Percentiles rank a stretch among this genome's conserved stretches.
Conservation (phyloP, 345 rosid species). For the Hibiscus tridactylites region DNA sequence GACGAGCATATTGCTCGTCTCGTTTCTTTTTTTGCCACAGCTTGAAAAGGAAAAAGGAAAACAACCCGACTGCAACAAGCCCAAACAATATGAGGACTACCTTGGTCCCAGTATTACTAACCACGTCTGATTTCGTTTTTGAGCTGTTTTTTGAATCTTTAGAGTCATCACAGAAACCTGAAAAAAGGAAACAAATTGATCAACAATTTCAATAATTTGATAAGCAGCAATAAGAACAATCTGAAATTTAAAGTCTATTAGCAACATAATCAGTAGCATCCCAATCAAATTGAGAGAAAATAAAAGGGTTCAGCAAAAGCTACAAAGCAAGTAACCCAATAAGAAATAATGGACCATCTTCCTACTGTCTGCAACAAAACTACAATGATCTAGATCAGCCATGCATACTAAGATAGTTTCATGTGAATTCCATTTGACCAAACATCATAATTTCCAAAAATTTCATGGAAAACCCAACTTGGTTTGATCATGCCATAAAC, state of each 20-base stretch:
- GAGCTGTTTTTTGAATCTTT: slow-evolving; percentile 31
- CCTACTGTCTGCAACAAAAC: background rate
- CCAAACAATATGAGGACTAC: slow-evolving; percentile 42
- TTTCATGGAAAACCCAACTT: background rate
- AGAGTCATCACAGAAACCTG: slow-evolving; percentile 51
- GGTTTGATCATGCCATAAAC: background rate
- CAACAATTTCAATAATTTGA: background rate
- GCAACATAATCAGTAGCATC: background rate
- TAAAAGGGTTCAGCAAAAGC: background rate
- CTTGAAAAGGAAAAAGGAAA: slow-evolving; percentile 67
- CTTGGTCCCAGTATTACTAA: slow-evolving; percentile 37
- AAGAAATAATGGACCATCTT: background rate
- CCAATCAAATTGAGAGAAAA: background rate
- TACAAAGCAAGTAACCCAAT: background rate
- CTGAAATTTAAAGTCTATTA: background rate
- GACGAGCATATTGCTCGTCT: slow-evolving; percentile 92
- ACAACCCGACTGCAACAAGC: slow-evolving; percentile 39
- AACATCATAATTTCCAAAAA: background rate
- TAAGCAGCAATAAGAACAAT: background rate
- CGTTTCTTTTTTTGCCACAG: slow-evolving; percentile 63
- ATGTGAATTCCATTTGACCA: background rate
- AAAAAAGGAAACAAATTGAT: background rate
- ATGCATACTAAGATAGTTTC: background rate
- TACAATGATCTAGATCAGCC: background rate
- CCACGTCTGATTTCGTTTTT: slow-evolving; percentile 29